phyloP scores from a whole-genome alignment of 176 grass and related monocot genomes.

The Urochloa ruziziensis region DNA sequence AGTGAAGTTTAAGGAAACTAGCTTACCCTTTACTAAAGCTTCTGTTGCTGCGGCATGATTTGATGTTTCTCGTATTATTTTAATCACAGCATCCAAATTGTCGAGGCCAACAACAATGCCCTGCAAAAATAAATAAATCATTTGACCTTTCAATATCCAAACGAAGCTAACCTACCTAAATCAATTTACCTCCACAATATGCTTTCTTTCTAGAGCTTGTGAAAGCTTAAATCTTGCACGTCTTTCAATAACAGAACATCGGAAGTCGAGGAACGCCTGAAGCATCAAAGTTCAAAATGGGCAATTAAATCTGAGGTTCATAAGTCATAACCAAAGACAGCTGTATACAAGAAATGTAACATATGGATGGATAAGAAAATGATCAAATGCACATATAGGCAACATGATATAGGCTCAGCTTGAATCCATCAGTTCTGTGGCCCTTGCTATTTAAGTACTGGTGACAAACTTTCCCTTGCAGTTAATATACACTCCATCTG shows the following conservation, averaged over 20 bases:
- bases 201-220: constrained; percentile 83
- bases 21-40: constrained; percentile 75
- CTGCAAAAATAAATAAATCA: constrained; percentile 49
- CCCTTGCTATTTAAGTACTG: background rate
- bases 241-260: constrained; percentile 86
- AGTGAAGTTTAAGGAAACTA: background rate
- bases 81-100: constrained; percentile 93
- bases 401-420: background rate
- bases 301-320: background rate
- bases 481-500: background rate
- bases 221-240: constrained; percentile 96
- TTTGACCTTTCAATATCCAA: constrained; percentile 10
- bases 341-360: background rate
- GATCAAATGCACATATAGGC: constrained; percentile 16
- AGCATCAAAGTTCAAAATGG: constrained; percentile 10
- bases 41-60: constrained; percentile 57
- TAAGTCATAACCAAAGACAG: constrained; percentile 22
- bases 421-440: background rate
- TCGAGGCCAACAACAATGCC: constrained; percentile 93
- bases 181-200: constrained; percentile 89
- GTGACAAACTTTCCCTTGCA: background rate
- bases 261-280: constrained; percentile 91
- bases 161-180: constrained; percentile 30
- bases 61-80: constrained; percentile 72
- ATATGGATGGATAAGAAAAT: background rate